These are phyloP conservation scores for Geosmithia putterillii DNA, from an alignment of 2,329 filamentous ascomycete species.

Conservation along the genomic window DNA sequence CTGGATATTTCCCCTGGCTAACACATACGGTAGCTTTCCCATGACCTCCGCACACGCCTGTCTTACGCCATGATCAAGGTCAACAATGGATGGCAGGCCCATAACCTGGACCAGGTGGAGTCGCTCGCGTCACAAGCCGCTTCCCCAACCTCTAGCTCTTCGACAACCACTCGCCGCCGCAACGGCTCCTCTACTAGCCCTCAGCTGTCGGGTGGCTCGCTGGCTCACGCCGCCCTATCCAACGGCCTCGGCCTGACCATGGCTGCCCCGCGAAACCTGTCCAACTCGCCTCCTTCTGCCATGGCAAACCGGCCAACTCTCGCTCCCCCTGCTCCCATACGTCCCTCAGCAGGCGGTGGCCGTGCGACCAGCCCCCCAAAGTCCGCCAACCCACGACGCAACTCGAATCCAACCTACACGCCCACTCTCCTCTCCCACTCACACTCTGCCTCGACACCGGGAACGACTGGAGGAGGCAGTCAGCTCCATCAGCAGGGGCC, in stretches of 20 bases:
- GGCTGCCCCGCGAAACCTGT: constrained; percentile 11
- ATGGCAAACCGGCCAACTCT: constrained; percentile 23
- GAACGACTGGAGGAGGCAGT: no score
- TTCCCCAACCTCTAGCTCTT: constrained; percentile 48
- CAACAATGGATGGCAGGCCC: constrained; percentile 76
- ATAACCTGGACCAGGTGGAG: constrained; percentile 67
- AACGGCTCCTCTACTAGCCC: constrained; percentile 43
- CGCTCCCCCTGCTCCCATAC: constrained; percentile 42
- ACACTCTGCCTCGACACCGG: constrained; percentile 20
- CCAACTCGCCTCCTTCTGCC: constrained; percentile 22
- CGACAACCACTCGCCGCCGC: constrained; percentile 36
- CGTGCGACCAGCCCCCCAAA: constrained; percentile 13
- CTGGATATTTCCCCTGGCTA: constrained; percentile 1
- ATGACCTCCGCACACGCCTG: constrained; percentile 69
- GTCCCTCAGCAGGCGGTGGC: constrained; percentile 24
- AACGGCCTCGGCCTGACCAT: no score
- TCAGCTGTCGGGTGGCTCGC: constrained; percentile 20
- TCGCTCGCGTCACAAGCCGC: constrained; percentile 56
- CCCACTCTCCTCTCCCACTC: constrained; percentile 37
- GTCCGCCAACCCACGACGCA: constrained; percentile 32
- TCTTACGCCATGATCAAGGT: constrained; percentile 93
- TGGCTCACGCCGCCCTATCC: constrained; percentile 1
- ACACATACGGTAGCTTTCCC: constrained; percentile 45
- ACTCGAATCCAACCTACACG: constrained; percentile 35
- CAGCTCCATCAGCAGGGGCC: background rate